Base-by-base conservation (phyloP, 2,329 filamentous ascomycete genomes). In the Claviceps africana region DNA sequence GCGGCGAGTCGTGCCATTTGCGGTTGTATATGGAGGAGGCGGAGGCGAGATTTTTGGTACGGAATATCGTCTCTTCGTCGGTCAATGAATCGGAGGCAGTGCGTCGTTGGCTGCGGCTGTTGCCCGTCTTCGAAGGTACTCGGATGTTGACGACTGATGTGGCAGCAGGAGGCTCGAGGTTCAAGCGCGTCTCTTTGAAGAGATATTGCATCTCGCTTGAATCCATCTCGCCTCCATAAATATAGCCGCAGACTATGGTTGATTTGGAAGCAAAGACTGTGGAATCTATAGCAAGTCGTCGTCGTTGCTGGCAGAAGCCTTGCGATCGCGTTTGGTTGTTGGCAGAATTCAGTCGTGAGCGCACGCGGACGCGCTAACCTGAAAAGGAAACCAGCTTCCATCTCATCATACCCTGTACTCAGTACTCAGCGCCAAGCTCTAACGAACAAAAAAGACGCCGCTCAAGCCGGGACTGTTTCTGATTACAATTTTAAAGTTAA, bases 121-220 rank as follows among this genome's bases (percentile, higher is more conserved):
- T 69, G 64, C 65, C 71, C 61, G 66, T 73, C 58, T 71, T 72
- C 42, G 76, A 74, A 58, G 82, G 79, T 59, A 88, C 77, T 62
- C 79, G 75, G 62, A 91, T 81, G 61, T 82, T 80, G 64, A 89
- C 78, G 61, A 83, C 78, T 54, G 83, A 85, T 61, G 79, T 79
- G 58, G 77, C 74, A 60, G 79, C 84, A 55, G 81, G 76, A 57
- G 83, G 81, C 69, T 93, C 86, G 61, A 93, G 78, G 68, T 87
- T 88, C 68, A 95, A 74, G 66, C 86, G 83, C 67, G 86, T 88
- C 77, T 94, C 88, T 73, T 89, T 90, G 75, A 86, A 93, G 69
- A 87, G 75, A 69, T 79, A 83, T 57, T 78, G 76, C 59, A 78
- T 75, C 63, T 78, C 76, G 63, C 73, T 68, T 61, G 74, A 73